Percentiles rank a stretch among this genome's conserved stretches.
These are phyloP conservation scores for Annulohypoxylon moriforme DNA, from an alignment of 495 filamentous ascomycete species.

Conservation along the genomic window DNA sequence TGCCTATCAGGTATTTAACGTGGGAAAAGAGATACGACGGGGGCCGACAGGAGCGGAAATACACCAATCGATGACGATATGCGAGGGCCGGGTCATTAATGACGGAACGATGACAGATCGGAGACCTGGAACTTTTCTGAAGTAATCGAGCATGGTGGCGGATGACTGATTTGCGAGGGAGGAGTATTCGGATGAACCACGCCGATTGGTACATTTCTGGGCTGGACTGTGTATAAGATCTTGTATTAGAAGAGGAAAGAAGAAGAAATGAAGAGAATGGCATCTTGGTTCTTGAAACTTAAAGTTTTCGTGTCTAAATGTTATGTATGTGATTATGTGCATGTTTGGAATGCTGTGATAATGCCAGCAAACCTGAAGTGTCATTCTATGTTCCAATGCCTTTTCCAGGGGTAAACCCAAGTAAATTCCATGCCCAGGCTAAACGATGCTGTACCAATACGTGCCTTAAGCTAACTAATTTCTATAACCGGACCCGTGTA, in stretches of 20 bases:
- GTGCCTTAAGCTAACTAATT: not conserved
- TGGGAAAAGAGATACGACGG: slow-evolving; percentile 10
- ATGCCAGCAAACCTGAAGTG: no score
- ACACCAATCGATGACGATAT: slow-evolving; percentile 24
- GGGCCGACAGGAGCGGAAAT: not conserved
- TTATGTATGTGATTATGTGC: not conserved
- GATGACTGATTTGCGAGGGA: not conserved
- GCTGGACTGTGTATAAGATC: slow-evolving; percentile 28
- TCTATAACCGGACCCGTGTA: slow-evolving; percentile 7
- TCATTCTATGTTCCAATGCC: no score
- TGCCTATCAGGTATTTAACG: not conserved
- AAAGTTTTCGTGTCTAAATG: not conserved
- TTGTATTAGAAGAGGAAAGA: slow-evolving; percentile 24
- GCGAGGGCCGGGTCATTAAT: slow-evolving; percentile 26
- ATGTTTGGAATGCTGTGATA: no score
- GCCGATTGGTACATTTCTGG: slow-evolving; percentile 4
- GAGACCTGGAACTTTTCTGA: slow-evolving; percentile 16
- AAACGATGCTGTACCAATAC: no score
- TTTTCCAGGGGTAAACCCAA: no score
- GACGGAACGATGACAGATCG: slow-evolving; percentile 33
- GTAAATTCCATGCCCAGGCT: no score
- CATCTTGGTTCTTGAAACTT: slow-evolving; percentile 17
- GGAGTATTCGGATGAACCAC: not conserved
- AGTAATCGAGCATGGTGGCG: slow-evolving; percentile 1
- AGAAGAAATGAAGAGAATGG: slow-evolving; percentile 24